Evolutionary conservation across 768 basidiomycete species (phyloP).

Genomic region (Vishniacozyma victoriae): DNA sequence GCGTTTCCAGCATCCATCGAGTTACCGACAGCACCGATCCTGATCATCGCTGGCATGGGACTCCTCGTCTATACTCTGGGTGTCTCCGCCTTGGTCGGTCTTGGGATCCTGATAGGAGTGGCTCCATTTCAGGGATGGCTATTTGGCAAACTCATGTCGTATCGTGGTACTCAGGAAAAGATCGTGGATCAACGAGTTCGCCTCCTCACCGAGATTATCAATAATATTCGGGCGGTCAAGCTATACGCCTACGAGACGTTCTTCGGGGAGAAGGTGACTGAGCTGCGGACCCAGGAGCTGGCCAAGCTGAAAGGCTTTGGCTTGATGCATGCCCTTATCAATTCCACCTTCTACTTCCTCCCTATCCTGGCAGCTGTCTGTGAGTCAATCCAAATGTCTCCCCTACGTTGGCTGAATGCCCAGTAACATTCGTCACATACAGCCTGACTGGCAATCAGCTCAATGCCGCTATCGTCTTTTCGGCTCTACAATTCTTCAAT

Average conservation of each 20-base stretch:
- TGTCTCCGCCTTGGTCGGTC: background rate
- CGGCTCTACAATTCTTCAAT: slow-evolving; percentile 58
- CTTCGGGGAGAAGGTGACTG: slow-evolving; percentile 30
- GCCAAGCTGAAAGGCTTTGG: slow-evolving; percentile 24
- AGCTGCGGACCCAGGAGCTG: slow-evolving; percentile 33
- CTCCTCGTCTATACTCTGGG: slow-evolving; percentile 57
- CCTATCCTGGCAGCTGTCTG: slow-evolving; percentile 54
- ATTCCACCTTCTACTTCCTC: slow-evolving; percentile 48
- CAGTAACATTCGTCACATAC: slow-evolving; percentile 58
- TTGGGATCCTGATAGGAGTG: slow-evolving; percentile 43
- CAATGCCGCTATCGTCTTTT: slow-evolving; percentile 56
- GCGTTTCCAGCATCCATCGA: background rate
- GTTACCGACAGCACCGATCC: slow-evolving; percentile 48
- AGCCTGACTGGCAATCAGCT: slow-evolving; percentile 56
- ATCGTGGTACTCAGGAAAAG: slow-evolving; percentile 49
- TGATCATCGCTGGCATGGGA: slow-evolving; percentile 58
- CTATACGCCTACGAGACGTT: slow-evolving; percentile 57
- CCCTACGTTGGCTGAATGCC: background rate
- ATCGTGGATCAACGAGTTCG: slow-evolving; percentile 65
- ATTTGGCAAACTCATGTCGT: slow-evolving; percentile 1
- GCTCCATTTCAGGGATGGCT: slow-evolving; percentile 58
- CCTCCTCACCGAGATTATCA: slow-evolving; percentile 62
- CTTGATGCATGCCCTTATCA: slow-evolving; percentile 30
- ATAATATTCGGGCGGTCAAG: slow-evolving; percentile 64
- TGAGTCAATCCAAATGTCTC: slow-evolving; percentile 53